Evolutionary conservation across 2,329 filamentous ascomycete genomes (phyloP).

Genomic region (Keithomyces neogunnii): DNA sequence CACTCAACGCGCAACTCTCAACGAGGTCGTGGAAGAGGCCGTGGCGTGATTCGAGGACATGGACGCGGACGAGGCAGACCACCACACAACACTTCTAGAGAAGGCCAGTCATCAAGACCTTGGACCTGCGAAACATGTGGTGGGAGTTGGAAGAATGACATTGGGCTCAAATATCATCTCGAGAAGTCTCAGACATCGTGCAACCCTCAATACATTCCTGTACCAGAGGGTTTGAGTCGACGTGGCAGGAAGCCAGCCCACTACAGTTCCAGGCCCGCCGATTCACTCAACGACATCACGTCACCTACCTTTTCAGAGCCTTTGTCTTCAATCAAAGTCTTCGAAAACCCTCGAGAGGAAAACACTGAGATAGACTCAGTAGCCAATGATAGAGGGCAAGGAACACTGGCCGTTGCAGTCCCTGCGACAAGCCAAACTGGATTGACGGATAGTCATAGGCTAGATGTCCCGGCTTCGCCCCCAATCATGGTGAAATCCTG

Average conservation of each 20-base stretch:
- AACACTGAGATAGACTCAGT: background rate
- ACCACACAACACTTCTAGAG: constrained; percentile 9
- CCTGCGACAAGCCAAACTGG: background rate
- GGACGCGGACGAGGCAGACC: constrained; percentile 8
- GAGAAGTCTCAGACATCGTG: constrained; percentile 45
- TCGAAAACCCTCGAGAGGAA: background rate
- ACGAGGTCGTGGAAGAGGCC: constrained; percentile 5
- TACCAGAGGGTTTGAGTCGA: constrained; percentile 8
- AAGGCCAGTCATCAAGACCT: constrained; percentile 14
- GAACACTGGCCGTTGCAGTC: background rate
- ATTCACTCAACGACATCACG: background rate
- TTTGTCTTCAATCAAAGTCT: background rate
- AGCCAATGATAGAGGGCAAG: background rate
- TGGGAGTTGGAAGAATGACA: constrained; percentile 47
- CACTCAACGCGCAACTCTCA: background rate
- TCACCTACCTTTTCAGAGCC: background rate
- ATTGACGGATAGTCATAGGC: background rate
- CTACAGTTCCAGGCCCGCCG: background rate
- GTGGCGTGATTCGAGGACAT: constrained; percentile 8
- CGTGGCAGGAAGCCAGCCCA: constrained; percentile 9
- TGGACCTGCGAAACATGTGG: constrained; percentile 46
- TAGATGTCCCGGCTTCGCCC: background rate
- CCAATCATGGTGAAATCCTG: constrained; percentile 4
- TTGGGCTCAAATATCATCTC: constrained; percentile 50
- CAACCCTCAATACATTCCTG: constrained; percentile 33